Conservation (phyloP, 2,329 filamentous ascomycete genomes). For the Lasiodiplodia sp. region DNA sequence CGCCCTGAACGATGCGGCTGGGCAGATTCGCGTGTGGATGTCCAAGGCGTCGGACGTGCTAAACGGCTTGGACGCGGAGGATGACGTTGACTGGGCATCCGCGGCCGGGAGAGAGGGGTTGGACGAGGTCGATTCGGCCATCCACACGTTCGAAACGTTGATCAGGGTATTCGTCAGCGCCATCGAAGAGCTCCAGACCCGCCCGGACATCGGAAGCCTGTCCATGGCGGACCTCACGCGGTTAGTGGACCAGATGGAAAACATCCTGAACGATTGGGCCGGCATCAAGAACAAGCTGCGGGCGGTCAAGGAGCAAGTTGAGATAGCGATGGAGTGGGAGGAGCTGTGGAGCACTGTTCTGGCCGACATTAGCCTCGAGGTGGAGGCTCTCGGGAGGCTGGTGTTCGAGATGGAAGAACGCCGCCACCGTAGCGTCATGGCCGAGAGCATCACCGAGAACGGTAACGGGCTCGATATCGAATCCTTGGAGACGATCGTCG, state of each 20-base stretch:
- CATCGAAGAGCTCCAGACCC: slow-evolving; percentile 88
- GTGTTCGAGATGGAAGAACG: slow-evolving; percentile 99
- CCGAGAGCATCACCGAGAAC: slow-evolving; percentile 63
- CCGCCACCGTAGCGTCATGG: slow-evolving; percentile 78
- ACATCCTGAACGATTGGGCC: slow-evolving; percentile 82
- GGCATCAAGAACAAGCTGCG: slow-evolving; percentile 80
- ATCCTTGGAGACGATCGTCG: slow-evolving; percentile 90
- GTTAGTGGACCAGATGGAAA: slow-evolving; percentile 88
- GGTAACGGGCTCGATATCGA: slow-evolving; percentile 73
- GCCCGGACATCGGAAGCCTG: slow-evolving; percentile 76
- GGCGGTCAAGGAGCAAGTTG: slow-evolving; percentile 86
- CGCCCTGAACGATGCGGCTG: slow-evolving; percentile 83
- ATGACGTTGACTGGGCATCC: slow-evolving; percentile 95
- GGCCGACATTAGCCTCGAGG: slow-evolving; percentile 90
- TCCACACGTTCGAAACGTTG: slow-evolving; percentile 83
- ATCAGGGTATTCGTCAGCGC: slow-evolving; percentile 92
- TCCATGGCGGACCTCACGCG: slow-evolving; percentile 73
- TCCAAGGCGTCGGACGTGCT: slow-evolving; percentile 90
- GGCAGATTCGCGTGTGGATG: slow-evolving; percentile 95
- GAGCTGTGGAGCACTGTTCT: slow-evolving; percentile 94
- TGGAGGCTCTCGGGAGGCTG: slow-evolving; percentile 77
- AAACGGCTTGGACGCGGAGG: slow-evolving; percentile 86
- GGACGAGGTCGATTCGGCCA: slow-evolving; percentile 72
- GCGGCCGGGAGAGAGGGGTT: slow-evolving; percentile 85
- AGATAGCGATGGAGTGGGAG: slow-evolving; percentile 99